Evolutionary conservation across 495 filamentous ascomycete species (phyloP).

Genomic region (Schizothecium vesticola): DNA sequence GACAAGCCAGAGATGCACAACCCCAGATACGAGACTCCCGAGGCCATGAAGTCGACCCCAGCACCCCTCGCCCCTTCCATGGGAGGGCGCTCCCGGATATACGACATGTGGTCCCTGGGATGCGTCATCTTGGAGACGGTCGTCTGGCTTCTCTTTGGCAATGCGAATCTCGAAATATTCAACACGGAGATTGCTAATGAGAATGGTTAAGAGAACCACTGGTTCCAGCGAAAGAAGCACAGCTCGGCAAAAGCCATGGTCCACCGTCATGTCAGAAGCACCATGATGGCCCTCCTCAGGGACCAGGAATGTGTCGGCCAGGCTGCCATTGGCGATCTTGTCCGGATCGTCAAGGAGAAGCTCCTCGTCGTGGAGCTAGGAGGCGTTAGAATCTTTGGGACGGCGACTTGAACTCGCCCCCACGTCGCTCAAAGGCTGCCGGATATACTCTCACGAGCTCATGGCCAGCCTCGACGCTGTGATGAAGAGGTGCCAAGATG

Average conservation of each 20-base stretch:
- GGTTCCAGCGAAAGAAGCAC: not conserved
- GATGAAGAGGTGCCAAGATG: conserved; percentile 10
- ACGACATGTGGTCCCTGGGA: conserved; percentile 39
- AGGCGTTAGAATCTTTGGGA: conserved; percentile 1
- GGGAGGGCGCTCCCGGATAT: conserved; percentile 14
- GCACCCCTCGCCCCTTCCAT: not conserved
- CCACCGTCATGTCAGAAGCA: conserved; percentile 4
- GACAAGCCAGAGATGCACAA: conserved; percentile 6
- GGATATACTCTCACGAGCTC: conserved; percentile 11
- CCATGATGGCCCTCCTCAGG: not conserved
- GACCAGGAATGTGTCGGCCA: conserved; percentile 10
- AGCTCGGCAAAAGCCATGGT: conserved; percentile 3
- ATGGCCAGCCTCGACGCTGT: conserved; percentile 11
- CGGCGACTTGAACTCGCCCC: not conserved
- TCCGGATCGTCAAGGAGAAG: conserved; percentile 18
- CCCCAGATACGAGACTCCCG: conserved; percentile 27
- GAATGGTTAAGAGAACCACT: not conserved
- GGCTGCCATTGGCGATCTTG: conserved; percentile 20
- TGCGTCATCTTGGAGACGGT: conserved; percentile 33
- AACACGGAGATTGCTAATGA: conserved; percentile 9
- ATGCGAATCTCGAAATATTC: conserved; percentile 17
- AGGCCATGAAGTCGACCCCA: not conserved
- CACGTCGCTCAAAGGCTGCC: not conserved
- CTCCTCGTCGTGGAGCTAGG: conserved; percentile 23
- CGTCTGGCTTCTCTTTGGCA: conserved; percentile 34